Evolutionary conservation across 2,329 filamentous ascomycete species (phyloP).

Genomic region (Trichoderma sp.): DNA sequence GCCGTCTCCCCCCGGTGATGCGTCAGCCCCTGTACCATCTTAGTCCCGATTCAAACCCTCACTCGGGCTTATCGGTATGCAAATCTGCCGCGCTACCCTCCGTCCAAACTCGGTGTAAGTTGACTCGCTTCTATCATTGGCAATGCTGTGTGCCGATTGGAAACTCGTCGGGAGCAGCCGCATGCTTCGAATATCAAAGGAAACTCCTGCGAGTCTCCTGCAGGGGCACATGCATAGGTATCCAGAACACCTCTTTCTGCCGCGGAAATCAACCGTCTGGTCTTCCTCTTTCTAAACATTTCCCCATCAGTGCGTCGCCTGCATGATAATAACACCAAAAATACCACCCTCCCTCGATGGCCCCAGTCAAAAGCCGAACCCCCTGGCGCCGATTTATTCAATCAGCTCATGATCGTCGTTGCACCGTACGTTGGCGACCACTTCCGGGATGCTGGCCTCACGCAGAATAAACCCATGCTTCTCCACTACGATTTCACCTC

Average conservation of each 20-base stretch:
- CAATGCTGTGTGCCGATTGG: background rate
- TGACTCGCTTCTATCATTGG: background rate
- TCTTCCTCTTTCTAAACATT: background rate
- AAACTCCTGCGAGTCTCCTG: background rate
- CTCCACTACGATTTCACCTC: constrained; percentile 28
- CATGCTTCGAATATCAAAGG: background rate
- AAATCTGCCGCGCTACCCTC: background rate
- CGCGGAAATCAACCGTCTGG: background rate
- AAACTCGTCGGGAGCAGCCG: background rate
- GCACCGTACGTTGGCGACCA: constrained; percentile 24
- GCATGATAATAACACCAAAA: background rate
- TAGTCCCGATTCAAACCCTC: background rate
- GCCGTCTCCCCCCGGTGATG: background rate
- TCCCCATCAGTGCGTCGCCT: background rate
- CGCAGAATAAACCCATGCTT: constrained; percentile 30
- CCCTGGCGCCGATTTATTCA: background rate
- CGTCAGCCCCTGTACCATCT: background rate
- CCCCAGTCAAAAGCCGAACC: background rate
- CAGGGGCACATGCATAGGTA: background rate
- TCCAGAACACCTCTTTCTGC: background rate
- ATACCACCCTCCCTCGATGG: background rate
- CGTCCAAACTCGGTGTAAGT: background rate
- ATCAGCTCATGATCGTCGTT: constrained; percentile 20
- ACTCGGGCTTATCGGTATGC: background rate
- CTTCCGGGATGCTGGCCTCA: constrained; percentile 25